A percentile compares a stretch with the other conserved stretches of the same genome.
Evolutionary conservation across 352 stramenopile genomes (phyloP).

Genomic region (Phytophthora kernoviae): DNA sequence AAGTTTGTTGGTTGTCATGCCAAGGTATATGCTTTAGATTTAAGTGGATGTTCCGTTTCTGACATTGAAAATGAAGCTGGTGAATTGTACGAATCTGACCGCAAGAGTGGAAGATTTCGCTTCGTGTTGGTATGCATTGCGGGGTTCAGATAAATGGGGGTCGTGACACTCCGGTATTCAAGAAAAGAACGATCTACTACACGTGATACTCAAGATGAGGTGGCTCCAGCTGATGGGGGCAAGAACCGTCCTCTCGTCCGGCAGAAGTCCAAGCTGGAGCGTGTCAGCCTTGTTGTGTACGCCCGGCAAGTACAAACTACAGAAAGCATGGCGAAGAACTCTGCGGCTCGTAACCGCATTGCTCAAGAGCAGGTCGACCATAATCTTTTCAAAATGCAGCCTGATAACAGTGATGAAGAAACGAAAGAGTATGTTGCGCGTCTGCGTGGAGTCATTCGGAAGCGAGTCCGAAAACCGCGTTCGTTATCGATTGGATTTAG

Average conservation of each 20-base stretch:
- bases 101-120: conserved; percentile 11
- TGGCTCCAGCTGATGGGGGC: background rate
- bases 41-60: conserved; percentile 1
- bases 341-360: background rate
- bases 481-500: background rate
- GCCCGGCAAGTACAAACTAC: conserved; percentile 3
- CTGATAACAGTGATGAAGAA: background rate
- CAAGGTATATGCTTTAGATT: background rate
- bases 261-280: background rate
- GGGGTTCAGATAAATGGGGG: conserved; percentile 11
- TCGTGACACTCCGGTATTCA: background rate
- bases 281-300: background rate
- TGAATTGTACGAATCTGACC: conserved; percentile 4
- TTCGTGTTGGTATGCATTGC: conserved; percentile 15
- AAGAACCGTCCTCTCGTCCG: background rate
- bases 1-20: conserved; percentile 17
- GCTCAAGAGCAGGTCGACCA: conserved; percentile 2
- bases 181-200: background rate
- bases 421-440: background rate
- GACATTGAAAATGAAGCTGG: conserved; percentile 14
- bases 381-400: conserved; percentile 1
- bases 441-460: background rate
- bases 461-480: background rate
- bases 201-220: background rate
- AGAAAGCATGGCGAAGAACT: background rate